Percentiles rank a stretch among this genome's conserved stretches.
These are phyloP conservation scores for Solanum arcanum DNA, from an alignment of 257 asterid species.

Conservation along the genomic window DNA sequence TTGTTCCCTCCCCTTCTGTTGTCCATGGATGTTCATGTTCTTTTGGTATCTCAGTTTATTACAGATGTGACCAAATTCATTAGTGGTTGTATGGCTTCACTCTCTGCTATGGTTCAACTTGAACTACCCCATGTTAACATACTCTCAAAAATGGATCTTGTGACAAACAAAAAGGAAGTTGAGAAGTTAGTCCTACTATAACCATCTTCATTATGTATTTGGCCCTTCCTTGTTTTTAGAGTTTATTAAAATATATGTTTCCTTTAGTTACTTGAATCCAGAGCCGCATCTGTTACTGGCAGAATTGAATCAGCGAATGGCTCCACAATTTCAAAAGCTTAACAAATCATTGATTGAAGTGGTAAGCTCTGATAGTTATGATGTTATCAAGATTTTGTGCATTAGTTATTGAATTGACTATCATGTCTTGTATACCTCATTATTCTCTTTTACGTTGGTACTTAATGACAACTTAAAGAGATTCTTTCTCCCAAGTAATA, in stretches of 20 bases:
- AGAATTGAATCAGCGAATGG: constrained; percentile 84
- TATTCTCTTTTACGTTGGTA: neutral
- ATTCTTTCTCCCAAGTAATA: neutral
- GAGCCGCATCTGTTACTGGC: constrained; percentile 66
- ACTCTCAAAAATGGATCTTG: constrained; percentile 98
- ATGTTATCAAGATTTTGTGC: neutral
- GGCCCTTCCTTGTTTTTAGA: neutral
- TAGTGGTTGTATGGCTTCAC: constrained; percentile 98
- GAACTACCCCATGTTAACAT: constrained; percentile 94
- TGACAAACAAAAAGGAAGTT: constrained; percentile 78
- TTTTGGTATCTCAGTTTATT: constrained; percentile 44
- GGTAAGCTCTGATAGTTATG: constrained; percentile 27
- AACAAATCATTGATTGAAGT: constrained; percentile 76
- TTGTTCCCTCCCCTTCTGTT: neutral
- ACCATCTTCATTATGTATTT: neutral
- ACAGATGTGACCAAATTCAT: constrained; percentile 98
- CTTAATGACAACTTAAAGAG: neutral
- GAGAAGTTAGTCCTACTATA: constrained; percentile 56
- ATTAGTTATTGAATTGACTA: neutral
- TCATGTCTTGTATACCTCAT: neutral
- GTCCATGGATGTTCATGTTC: neutral
- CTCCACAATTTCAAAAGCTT: constrained; percentile 77
- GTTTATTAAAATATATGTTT: constrained; percentile 1
- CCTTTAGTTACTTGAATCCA: constrained; percentile 69
- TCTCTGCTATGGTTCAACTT: constrained; percentile 95